Base-by-base conservation (phyloP, 139 green algal genomes). In the Closterium sp. region DNA sequence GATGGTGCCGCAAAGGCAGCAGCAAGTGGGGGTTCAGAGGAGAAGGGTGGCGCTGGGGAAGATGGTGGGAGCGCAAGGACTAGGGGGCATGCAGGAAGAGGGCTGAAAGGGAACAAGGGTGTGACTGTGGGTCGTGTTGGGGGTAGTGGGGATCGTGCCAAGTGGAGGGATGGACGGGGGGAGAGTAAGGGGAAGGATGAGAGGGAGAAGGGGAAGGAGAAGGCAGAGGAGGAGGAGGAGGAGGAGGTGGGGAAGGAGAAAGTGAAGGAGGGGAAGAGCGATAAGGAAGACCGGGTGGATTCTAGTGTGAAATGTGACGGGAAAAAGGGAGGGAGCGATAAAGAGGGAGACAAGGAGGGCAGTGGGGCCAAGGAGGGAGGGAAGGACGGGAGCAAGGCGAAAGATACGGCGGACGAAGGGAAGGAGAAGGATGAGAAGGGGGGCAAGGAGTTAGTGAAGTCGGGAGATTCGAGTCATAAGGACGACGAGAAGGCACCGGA, bases 381-480 rank as follows among this genome's bases (percentile, higher is more conserved):
- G 83, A 23, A 84, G 81, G 87, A 86, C 33, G 30, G 43, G 88
- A n/a, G 3, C 19, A n/a, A 88, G 88, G 28, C 8, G 23, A 69
- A 91, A 55, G 28, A 85, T 7, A 35, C 34, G 28, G 30, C 16
- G 25, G 69, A 34, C 28, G 8, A 86, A 33, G 28, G 33, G 55
- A 21, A 87, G 88, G 7, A 2, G 28, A 19, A 87, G 88, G 88
- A 86, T 30, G 23, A 91, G 30, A 31, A 66, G 36, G 83, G 30
- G 31, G 28, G 30, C 83, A 89, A 92, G 69, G 90, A 93, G 33
- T 34, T 93, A 21, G 90, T 92, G 19, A 93, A 93, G 88, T 92
- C 55, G 25, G 55, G 55, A 28, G 55, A 76, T 16, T 28, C 55
- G 25, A 76, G 55, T 19, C 23, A 19, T 19, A 76, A 76, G 55